phyloP scores from a whole-genome alignment of 1,139 yeast species.

The Nakaseomyces bracarensis region DNA sequence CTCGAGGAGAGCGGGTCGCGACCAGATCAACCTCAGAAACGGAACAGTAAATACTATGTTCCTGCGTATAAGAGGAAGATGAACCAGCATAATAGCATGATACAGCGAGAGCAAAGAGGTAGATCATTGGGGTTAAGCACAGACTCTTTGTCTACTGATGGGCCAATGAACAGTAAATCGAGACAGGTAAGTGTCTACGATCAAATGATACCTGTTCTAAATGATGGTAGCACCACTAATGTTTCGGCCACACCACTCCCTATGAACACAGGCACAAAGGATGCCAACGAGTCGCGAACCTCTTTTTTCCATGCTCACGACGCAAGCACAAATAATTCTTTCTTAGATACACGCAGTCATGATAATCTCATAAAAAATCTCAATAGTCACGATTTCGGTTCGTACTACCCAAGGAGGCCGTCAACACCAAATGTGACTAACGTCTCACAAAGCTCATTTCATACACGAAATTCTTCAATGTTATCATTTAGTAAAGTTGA shows the following conservation, averaged over 20 bases:
- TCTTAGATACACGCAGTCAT: constrained; percentile 10
- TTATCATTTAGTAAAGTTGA: constrained; percentile 13
- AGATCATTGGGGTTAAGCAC: background rate
- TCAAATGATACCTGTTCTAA: constrained; percentile 29
- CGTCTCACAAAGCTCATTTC: constrained; percentile 21
- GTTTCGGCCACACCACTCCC: constrained; percentile 9
- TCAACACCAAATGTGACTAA: constrained; percentile 24
- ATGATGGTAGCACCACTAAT: too few species aligned
- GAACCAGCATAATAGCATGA: constrained; percentile 21
- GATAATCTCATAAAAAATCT: constrained; percentile 22
- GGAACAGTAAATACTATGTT: constrained; percentile 24
- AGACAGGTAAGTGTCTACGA: constrained; percentile 23
- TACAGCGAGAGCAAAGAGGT: constrained; percentile 7
- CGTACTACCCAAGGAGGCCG: constrained; percentile 33
- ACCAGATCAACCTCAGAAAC: constrained; percentile 6
- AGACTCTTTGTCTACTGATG: background rate
- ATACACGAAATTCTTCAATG: constrained; percentile 21
- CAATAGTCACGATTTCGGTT: constrained; percentile 28
- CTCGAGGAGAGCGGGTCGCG: constrained; percentile 7
- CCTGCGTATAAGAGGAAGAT: constrained; percentile 36
- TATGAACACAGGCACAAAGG: constrained; percentile 7
- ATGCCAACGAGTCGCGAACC: constrained; percentile 5
- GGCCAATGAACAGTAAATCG: constrained; percentile 12
- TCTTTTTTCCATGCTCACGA: background rate
- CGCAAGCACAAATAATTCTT: background rate